A percentile compares a stretch with the other conserved stretches of the same genome.
These are phyloP conservation scores for Goniomonas avonlea DNA, from an alignment of 78 protist genomes.

Conservation along the genomic window DNA sequence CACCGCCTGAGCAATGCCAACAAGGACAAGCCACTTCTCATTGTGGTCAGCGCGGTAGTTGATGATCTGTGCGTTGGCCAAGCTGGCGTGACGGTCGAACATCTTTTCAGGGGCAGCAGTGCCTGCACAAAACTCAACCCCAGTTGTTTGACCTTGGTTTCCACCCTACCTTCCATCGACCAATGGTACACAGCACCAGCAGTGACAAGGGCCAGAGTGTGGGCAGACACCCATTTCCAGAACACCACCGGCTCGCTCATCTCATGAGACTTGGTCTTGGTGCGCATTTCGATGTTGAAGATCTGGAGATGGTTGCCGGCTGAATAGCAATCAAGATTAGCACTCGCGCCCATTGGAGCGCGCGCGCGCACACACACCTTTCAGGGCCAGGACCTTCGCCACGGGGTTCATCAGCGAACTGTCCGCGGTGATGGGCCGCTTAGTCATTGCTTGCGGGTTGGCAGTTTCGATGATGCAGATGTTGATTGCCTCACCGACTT, in stretches of 20 bases:
- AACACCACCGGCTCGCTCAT: conserved; percentile 75
- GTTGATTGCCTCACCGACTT: background rate
- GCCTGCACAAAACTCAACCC: no score
- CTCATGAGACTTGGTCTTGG: conserved; percentile 66
- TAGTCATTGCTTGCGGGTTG: conserved; percentile 53
- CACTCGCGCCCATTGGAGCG: background rate
- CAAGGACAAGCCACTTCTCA: conserved; percentile 81
- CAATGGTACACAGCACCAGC: conserved; percentile 93
- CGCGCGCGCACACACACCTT: conserved; percentile 38
- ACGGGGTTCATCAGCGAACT: conserved; percentile 94
- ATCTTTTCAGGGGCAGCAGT: conserved; percentile 75
- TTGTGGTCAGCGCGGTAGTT: conserved; percentile 77
- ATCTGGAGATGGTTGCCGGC: conserved; percentile 83
- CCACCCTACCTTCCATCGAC: conserved; percentile 70
- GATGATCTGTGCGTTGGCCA: conserved; percentile 81
- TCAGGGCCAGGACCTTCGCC: conserved; percentile 85
- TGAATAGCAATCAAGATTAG: background rate
- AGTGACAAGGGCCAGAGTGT: conserved; percentile 88
- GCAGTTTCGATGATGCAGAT: conserved; percentile 4
- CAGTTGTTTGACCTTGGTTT: background rate
- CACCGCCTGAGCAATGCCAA: conserved; percentile 70
- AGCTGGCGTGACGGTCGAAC: conserved; percentile 76
- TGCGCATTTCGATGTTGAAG: conserved; percentile 82
- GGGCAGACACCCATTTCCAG: conserved; percentile 89
- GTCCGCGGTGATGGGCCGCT: conserved; percentile 83